Base-by-base conservation (phyloP, 169 alveolate genomes). In the Plasmodium blacklocki region DNA sequence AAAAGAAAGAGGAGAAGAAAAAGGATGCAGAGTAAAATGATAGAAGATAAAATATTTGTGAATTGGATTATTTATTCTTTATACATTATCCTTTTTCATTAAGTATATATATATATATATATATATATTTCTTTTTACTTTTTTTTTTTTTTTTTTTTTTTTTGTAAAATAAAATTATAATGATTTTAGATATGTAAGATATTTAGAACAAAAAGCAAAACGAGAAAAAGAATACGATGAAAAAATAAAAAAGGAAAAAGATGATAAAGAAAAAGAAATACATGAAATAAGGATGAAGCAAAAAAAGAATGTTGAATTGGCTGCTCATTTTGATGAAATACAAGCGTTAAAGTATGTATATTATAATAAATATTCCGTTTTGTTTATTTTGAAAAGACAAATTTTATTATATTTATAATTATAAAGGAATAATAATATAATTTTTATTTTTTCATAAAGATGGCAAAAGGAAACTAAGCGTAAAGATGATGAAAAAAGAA, bases 271-370 rank as follows among this genome's bases (percentile, higher is more conserved):
- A 78, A 78, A 29, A 39, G 89, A 54, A 78, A 58, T 78, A 39
- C 89, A 78, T 23, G 89, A 64, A 78, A 78, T 78, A 23, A 26
- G 89, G 67, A 78, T 78, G 89, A 78, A 78, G 26, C 89, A 78
- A 71, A 78, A 78, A 66, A 78, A 78, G 52, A 78, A 78, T 78
- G 78, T 78, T 14, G 78, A 78, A 52, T 15, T 78, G 18, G 72
- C 50, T 50, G 89, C 89, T 6, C 89, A 78, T 45, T 78, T 66
- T 66, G 89, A 78, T 71, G 89, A 78, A 64, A 78, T 64, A 23
- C 89, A 78, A 78, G 89, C 89, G 12, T 15, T 78, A 8, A 78
- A 78, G 89, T 78, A 78, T 6, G 47, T 39, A 39, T 2, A 39
- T 39, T 39, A 39, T 39, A 39, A 39, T 39, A 39, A 39, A 5